Percentiles rank a stretch among this genome's conserved stretches.
Conservation (phyloP, 1,284 basidiomycete genomes). For the Tylopilus sp. region DNA sequence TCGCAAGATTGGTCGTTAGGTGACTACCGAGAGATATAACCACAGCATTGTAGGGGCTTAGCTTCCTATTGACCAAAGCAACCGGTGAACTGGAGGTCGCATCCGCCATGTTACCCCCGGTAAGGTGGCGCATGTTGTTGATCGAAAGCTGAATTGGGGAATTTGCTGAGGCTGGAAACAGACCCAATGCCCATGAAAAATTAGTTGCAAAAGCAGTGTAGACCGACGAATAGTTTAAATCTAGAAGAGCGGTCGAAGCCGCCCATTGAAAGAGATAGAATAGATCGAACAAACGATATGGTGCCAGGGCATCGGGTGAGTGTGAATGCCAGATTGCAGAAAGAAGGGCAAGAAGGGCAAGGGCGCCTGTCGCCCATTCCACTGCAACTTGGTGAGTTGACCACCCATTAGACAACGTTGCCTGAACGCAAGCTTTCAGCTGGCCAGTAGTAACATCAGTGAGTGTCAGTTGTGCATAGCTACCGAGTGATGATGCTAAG, state of each 20-base stretch:
- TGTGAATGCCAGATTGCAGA: slow-evolving; percentile 68
- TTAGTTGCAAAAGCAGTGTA: slow-evolving; percentile 82
- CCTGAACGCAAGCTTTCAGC: slow-evolving; percentile 86
- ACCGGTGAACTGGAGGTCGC: slow-evolving; percentile 56
- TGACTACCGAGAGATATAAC: slow-evolving; percentile 1
- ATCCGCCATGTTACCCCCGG: slow-evolving; percentile 74
- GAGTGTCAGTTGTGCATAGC: slow-evolving; percentile 77
- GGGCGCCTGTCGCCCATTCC: slow-evolving; percentile 72
- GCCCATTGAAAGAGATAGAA: slow-evolving; percentile 82
- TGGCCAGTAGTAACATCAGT: slow-evolving; percentile 65
- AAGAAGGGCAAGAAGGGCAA: slow-evolving; percentile 68
- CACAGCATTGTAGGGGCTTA: slow-evolving; percentile 72
- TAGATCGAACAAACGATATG: slow-evolving; percentile 75
- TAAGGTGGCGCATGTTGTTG: slow-evolving; percentile 75
- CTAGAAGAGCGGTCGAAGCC: slow-evolving; percentile 73
- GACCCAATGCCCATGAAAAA: slow-evolving; percentile 85
- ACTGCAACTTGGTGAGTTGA: slow-evolving; percentile 75
- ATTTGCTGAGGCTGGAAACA: slow-evolving; percentile 62
- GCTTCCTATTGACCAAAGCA: slow-evolving; percentile 73
- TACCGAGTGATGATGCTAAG: slow-evolving; percentile 16
- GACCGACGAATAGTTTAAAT: slow-evolving; percentile 83
- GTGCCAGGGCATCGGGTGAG: slow-evolving; percentile 48
- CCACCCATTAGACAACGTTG: slow-evolving; percentile 90
- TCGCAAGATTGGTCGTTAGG: not conserved
- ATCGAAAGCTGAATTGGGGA: slow-evolving; percentile 76